phyloP scores from a whole-genome alignment of 2,329 filamentous ascomycete species.

The Epichloe brachyelytri region DNA sequence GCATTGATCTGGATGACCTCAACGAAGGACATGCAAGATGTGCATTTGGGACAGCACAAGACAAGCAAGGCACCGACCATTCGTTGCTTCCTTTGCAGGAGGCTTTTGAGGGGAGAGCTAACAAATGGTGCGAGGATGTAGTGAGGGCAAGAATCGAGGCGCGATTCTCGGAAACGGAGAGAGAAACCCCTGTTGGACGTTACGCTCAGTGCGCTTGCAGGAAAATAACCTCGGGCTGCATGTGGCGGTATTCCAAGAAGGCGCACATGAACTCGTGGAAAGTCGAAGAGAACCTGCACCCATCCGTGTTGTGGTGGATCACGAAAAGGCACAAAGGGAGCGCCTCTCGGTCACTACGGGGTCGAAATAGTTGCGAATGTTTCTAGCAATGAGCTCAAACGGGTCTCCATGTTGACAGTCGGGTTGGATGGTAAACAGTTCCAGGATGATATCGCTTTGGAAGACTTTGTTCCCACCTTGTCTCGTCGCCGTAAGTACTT shows the following conservation, averaged over 20 bases:
- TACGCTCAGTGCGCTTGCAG: conserved; percentile 54
- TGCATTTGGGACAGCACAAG: conserved; percentile 29
- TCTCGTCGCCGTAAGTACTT: conserved; percentile 52
- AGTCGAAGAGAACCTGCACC: conserved; percentile 55
- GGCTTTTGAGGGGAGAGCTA: conserved; percentile 63
- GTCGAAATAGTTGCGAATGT: conserved; percentile 60
- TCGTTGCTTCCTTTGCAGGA: conserved; percentile 62
- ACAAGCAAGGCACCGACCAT: conserved; percentile 40
- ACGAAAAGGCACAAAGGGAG: conserved; percentile 51
- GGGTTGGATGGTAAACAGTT: conserved; percentile 60
- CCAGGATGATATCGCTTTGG: conserved; percentile 58
- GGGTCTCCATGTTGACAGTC: conserved; percentile 36
- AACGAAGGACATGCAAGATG: conserved; percentile 45
- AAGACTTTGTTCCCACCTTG: conserved; percentile 63
- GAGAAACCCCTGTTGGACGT: conserved; percentile 72
- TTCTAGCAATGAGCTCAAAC: conserved; percentile 36
- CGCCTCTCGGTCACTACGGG: conserved; percentile 52
- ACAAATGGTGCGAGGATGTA: conserved; percentile 71
- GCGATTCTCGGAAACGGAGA: conserved; percentile 70
- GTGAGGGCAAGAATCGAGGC: conserved; percentile 77
- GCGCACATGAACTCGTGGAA: conserved; percentile 45
- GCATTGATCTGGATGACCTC: conserved; percentile 56
- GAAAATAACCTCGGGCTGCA: conserved; percentile 47
- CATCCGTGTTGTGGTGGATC: conserved; percentile 62
- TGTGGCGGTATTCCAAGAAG: conserved; percentile 62